Evolutionary conservation across 2,329 filamentous ascomycete genomes (phyloP), one percentile per base, ranked within the genome.

Genomic region (Fusarium chlamydosporum): DNA sequence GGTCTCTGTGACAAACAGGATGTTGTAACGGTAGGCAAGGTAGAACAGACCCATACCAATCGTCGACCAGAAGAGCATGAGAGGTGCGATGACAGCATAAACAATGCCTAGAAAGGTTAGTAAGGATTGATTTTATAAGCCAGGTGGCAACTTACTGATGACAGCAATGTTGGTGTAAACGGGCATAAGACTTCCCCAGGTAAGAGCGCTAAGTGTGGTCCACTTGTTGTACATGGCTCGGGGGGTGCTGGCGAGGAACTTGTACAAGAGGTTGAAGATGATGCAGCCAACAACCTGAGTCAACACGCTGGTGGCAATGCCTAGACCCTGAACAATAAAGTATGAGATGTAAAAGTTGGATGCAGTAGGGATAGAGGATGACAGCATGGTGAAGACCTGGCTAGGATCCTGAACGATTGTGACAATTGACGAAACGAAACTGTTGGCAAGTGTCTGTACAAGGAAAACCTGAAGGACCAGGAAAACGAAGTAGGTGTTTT

Each of bases 321-420:
- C 91, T 48, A 97, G 82, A 51, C 93, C 94, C 78, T 97, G 93
- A 2, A 97, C 84, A 40, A 97, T 88, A 70, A 97, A 94, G 81
- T 96, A 97, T 15, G 80, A 92, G 53, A 98, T 91, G 81, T 97
- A 99, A 76, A 98, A 96, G 82, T 97, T 98, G 67, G 94, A 94
- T 0, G 93, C 89, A 42, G 87, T 90, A 13, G 96, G 96, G 18
- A 99, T 83, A 51, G 91, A 89, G 11, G 83, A 76, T 2, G 93
- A 91, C 11, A 97, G 83, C 52, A 95, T 81, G 4, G 75, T 79
- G 0, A 93, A 89, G 26, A 89, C 87, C 2, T 79, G 79, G 8
- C 79, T 76, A 1, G 94, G 93, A 6, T 92, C 72, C 0, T 88
- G 38, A 20, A 88, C 84, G 53, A 96, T 89, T 42, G 89, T 74